A percentile compares a stretch with the other conserved stretches of the same genome.
Evolutionary conservation across 2,329 filamentous ascomycete species (phyloP).

Genomic region (Arthrocladium fulminans): DNA sequence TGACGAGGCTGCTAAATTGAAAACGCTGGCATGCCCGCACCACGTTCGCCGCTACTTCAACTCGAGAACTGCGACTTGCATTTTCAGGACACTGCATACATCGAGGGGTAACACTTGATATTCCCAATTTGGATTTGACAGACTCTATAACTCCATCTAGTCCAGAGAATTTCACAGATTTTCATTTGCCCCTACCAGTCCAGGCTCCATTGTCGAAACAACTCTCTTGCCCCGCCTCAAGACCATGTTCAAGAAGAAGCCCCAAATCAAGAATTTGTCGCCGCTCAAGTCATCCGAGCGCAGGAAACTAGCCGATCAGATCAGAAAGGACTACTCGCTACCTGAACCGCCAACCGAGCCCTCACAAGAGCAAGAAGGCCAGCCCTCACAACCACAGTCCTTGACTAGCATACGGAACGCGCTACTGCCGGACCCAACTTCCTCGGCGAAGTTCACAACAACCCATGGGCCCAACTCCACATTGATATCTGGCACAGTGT

Average conservation of each 20-base stretch:
- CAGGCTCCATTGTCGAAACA: neutral
- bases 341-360: slow-evolving; percentile 30
- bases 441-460: slow-evolving; percentile 57
- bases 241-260: slow-evolving; percentile 57
- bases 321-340: slow-evolving; percentile 52
- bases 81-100: no score
- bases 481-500: slow-evolving; percentile 55
- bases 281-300: slow-evolving; percentile 60
- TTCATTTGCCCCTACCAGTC: no score
- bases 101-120: no score
- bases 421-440: slow-evolving; percentile 54
- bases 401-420: slow-evolving; percentile 46
- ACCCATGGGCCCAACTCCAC: slow-evolving; percentile 54
- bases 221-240: neutral
- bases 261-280: slow-evolving; percentile 56
- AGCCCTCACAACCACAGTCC: slow-evolving; percentile 35
- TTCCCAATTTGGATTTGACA: no score
- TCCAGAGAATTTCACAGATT: no score
- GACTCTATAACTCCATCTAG: no score
- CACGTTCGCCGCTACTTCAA: no score
- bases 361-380: slow-evolving; percentile 31
- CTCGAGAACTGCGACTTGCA: no score
- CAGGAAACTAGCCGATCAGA: slow-evolving; percentile 57
- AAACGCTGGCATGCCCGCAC: neutral
- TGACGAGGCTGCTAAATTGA: neutral